A percentile compares a stretch with the other conserved stretches of the same genome.
Conservation (phyloP, 2,329 filamentous ascomycete genomes). For the Cytospora mali region DNA sequence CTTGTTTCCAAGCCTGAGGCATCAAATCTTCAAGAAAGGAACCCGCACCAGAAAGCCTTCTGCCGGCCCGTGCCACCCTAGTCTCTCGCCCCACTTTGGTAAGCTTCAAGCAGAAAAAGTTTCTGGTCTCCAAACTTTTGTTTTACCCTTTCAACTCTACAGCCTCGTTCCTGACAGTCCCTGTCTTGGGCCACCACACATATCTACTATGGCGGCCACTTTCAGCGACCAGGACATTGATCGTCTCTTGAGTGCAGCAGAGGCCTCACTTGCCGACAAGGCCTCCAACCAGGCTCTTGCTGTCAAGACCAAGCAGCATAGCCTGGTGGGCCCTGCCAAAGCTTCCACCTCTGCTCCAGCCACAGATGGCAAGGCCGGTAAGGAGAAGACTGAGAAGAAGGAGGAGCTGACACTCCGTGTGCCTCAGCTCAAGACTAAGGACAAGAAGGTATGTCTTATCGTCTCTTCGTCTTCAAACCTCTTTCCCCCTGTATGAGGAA, state of each 20-base stretch:
- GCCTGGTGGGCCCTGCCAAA: slow-evolving; percentile 19
- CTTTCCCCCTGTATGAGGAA: slow-evolving; percentile 68
- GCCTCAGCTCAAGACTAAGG: slow-evolving; percentile 33
- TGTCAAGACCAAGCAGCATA: slow-evolving; percentile 16
- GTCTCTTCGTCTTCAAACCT: not conserved
- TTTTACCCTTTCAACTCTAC: not conserved
- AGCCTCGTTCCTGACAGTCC: not conserved
- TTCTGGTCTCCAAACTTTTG: slow-evolving; percentile 2
- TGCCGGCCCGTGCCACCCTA: slow-evolving; percentile 13
- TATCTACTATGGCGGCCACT: slow-evolving; percentile 20
- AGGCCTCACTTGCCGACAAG: slow-evolving; percentile 19
- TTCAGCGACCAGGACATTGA: slow-evolving; percentile 25
- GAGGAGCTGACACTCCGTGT: slow-evolving; percentile 37
- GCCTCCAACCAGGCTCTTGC: slow-evolving; percentile 3
- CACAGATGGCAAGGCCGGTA: slow-evolving; percentile 18
- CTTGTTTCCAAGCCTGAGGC: not conserved
- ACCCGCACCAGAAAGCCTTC: not conserved
- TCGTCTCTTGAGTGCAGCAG: slow-evolving; percentile 21
- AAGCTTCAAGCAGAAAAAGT: slow-evolving; percentile 20
- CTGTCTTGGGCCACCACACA: slow-evolving; percentile 20
- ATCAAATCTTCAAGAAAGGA: not conserved
- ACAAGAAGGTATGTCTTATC: slow-evolving; percentile 41
- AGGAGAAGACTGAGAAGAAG: slow-evolving; percentile 28
- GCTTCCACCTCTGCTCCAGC: slow-evolving; percentile 23
- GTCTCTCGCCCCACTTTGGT: not conserved